Conservation (phyloP, 768 basidiomycete genomes). For the Podaxis carcinomalis region DNA sequence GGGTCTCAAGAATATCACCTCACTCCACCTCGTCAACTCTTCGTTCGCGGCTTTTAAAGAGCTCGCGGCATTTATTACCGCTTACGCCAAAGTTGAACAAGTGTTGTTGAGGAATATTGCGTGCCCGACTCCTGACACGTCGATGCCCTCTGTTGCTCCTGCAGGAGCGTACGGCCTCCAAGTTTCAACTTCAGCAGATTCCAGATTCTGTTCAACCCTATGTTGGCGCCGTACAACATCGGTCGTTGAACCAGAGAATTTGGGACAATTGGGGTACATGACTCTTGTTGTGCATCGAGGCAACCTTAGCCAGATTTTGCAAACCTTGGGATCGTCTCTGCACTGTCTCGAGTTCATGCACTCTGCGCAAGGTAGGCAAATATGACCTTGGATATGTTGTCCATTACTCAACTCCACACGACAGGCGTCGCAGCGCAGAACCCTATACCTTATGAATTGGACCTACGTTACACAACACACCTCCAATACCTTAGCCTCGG, state of each 20-base stretch:
- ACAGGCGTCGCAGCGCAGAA: not conserved
- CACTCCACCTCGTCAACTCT: not conserved
- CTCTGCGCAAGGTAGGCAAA: not conserved
- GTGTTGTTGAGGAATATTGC: not conserved
- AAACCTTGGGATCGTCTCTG: not conserved
- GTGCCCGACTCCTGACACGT: not conserved
- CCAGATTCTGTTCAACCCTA: not conserved
- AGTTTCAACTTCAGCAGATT: not conserved
- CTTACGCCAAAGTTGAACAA: not conserved
- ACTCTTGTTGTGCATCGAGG: not conserved
- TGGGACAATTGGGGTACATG: not conserved
- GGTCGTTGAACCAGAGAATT: not conserved
- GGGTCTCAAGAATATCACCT: not conserved
- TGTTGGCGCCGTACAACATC: not conserved
- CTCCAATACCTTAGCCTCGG: conserved; percentile 23
- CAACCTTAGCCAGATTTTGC: not conserved
- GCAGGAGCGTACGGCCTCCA: not conserved
- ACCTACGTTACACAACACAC: conserved; percentile 18
- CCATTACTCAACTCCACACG: not conserved
- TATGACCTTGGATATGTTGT: not conserved
- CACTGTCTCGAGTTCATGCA: not conserved
- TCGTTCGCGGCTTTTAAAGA: not conserved
- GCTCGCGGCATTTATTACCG: not conserved
- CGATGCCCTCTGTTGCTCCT: not conserved
- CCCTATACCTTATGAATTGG: conserved; percentile 11